Conservation (phyloP, 2,329 filamentous ascomycete genomes). For the Fusarium sp. region DNA sequence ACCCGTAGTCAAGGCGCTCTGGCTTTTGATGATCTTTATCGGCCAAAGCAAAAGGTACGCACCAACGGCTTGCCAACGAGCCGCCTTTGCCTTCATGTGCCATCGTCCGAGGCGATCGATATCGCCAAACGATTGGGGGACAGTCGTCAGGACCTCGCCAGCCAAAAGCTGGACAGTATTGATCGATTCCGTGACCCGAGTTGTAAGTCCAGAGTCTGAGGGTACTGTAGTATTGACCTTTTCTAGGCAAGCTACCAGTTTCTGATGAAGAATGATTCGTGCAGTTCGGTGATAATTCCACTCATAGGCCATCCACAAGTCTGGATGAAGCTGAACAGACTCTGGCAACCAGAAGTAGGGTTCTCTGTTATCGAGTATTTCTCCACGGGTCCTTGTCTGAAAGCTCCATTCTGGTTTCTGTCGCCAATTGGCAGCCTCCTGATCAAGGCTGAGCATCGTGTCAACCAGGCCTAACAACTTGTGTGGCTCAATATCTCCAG, state of each 20-base stretch:
- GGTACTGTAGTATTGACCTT: neutral
- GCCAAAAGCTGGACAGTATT: slow-evolving; percentile 41
- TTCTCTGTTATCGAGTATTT: slow-evolving; percentile 16
- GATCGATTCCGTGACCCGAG: neutral
- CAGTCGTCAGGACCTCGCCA: slow-evolving; percentile 48
- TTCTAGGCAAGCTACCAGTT: slow-evolving; percentile 45
- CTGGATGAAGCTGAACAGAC: slow-evolving; percentile 48
- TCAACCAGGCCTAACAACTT: slow-evolving; percentile 41
- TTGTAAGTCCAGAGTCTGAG: neutral
- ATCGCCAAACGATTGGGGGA: slow-evolving; percentile 51
- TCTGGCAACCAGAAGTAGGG: slow-evolving; percentile 27
- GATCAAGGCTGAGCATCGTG: slow-evolving; percentile 46
- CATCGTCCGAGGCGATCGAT: slow-evolving; percentile 41
- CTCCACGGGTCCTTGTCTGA: slow-evolving; percentile 30
- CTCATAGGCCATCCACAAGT: slow-evolving; percentile 54
- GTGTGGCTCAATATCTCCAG: neutral
- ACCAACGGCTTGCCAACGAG: slow-evolving; percentile 47
- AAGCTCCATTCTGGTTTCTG: slow-evolving; percentile 48
- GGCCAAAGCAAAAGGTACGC: slow-evolving; percentile 53
- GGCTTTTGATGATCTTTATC: slow-evolving; percentile 48
- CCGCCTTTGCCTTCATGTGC: slow-evolving; percentile 6
- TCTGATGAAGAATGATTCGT: slow-evolving; percentile 49
- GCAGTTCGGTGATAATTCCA: slow-evolving; percentile 53
- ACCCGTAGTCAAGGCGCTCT: slow-evolving; percentile 27
- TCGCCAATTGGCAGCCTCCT: slow-evolving; percentile 45